Base-by-base conservation (phyloP, 257 asterid species). In the Ligustrum vulgare region DNA sequence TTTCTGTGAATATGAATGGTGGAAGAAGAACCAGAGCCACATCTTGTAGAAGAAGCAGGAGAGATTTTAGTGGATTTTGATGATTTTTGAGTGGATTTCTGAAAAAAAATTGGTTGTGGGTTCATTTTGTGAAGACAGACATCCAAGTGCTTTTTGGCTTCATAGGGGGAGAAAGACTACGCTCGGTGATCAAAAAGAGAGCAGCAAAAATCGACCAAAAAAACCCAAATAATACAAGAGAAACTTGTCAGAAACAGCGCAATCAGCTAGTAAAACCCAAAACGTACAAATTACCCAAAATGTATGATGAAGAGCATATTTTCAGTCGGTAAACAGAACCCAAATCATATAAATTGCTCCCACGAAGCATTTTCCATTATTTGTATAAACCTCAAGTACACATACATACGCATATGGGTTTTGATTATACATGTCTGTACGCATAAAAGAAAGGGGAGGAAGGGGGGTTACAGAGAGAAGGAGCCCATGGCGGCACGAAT, bases 401-500 rank as follows among this genome's bases (percentile, higher is more conserved):
- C 47, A 41, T 41, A 41, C 15, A 41, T 41, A 41, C 47, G 47
- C 67, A 9, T 22, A 22, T 23, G 35, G 67, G 34, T 9, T 41
- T 23, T 23, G 47, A 9, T 32, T 25, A 9, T 60, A 60, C 6
- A 25, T 37, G 11, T 41, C 15, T 41, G 47, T 41, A 10, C 47
- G 15, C 47, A 9, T 41, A 41, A 41, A 39, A 41, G 47, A 41
- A 4, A 10, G 8, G 18, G 34, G 47, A 11, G 0, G 67, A 23
- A 2, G 35, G 3, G 16, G 22, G 34, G 2, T 35, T 84, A 94
- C 99, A 62, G 87, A 88, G 82, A 94, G 94, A 51, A 88, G 78
- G 79, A 94, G 87, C 70, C 99, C 99, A 64, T 89, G 64, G 35
- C 97, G 97, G 77, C 98, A 94, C 58, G 97, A 84, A 12, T 76